A percentile compares a stretch with the other conserved stretches of the same genome.
phyloP scores from a whole-genome alignment of 2,329 filamentous ascomycete species.

The Diaporthe humulicola region DNA sequence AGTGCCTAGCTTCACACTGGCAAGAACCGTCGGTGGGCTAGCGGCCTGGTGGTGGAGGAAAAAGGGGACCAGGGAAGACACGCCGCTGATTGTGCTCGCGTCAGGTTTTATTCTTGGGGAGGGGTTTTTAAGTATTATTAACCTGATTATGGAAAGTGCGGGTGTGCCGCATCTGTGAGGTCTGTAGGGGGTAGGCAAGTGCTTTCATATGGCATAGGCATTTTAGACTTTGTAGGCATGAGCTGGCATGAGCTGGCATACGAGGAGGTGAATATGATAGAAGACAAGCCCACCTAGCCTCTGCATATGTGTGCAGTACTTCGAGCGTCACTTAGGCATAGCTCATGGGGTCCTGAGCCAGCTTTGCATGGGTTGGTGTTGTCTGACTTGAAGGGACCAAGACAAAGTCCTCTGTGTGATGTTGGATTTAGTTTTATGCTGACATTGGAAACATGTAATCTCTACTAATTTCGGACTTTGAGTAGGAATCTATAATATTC shows the following conservation, averaged over 20 bases:
- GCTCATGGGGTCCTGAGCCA: not conserved
- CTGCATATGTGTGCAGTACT: not conserved
- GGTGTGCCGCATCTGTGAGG: constrained; percentile 78
- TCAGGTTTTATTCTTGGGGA: constrained; percentile 92
- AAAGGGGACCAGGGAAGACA: constrained; percentile 68
- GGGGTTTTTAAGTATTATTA: constrained; percentile 91
- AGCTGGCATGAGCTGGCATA: not conserved
- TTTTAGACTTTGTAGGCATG: not conserved
- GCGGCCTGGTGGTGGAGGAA: constrained; percentile 82
- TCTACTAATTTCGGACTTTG: no score
- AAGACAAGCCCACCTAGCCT: not conserved
- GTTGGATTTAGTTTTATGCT: no score
- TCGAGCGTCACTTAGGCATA: not conserved
- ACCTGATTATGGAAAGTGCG: constrained; percentile 83
- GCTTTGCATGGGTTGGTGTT: no score
- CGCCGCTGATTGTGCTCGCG: constrained; percentile 89
- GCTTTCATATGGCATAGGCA: not conserved
- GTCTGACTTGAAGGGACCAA: no score
- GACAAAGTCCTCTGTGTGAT: no score
- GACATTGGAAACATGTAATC: no score
- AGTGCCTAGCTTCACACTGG: constrained; percentile 93
- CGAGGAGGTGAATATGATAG: not conserved
- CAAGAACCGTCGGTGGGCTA: constrained; percentile 83
- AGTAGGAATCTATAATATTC: not conserved
- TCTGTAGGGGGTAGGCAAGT: no score